Conservation (phyloP, 306 rosid species). For the Leucaena leucocephala region DNA sequence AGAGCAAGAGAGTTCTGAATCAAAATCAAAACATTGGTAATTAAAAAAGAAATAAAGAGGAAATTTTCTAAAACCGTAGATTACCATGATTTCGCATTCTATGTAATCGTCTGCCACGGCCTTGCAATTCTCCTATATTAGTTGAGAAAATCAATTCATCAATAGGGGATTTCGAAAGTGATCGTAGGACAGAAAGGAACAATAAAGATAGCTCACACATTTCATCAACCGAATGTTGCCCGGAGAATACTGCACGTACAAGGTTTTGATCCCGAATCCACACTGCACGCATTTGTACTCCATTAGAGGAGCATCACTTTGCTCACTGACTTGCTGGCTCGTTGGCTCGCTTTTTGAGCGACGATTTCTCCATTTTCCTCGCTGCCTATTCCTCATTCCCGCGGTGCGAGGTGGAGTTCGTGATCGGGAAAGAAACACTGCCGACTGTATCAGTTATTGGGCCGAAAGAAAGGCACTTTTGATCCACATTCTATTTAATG, state of each 20-base stretch:
- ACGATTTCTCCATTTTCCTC: background rate
- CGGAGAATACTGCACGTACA: conserved; percentile 83
- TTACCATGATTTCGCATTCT: conserved; percentile 83
- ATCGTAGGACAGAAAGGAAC: conserved; percentile 7
- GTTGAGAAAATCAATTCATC: conserved; percentile 11
- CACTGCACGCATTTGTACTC: conserved; percentile 78
- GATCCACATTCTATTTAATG: background rate
- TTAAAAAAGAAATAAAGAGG: background rate
- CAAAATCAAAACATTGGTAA: background rate
- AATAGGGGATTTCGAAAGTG: background rate
- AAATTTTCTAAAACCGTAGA: conserved; percentile 28
- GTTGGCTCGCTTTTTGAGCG: background rate
- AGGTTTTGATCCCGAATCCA: conserved; percentile 53
- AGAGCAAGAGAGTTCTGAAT: conserved; percentile 13
- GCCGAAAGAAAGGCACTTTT: background rate
- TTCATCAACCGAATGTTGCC: conserved; percentile 92
- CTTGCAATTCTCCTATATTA: conserved; percentile 69
- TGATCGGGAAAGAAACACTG: background rate
- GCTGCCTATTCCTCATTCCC: background rate
- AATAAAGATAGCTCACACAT: conserved; percentile 59
- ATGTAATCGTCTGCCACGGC: conserved; percentile 81
- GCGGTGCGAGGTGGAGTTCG: background rate
- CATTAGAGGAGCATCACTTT: conserved; percentile 21
- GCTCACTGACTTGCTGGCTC: background rate
- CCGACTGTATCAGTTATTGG: background rate